These are phyloP conservation scores for Botrytis pseudocinerea DNA, from an alignment of 2,329 filamentous ascomycete genomes.

Conservation along the genomic window DNA sequence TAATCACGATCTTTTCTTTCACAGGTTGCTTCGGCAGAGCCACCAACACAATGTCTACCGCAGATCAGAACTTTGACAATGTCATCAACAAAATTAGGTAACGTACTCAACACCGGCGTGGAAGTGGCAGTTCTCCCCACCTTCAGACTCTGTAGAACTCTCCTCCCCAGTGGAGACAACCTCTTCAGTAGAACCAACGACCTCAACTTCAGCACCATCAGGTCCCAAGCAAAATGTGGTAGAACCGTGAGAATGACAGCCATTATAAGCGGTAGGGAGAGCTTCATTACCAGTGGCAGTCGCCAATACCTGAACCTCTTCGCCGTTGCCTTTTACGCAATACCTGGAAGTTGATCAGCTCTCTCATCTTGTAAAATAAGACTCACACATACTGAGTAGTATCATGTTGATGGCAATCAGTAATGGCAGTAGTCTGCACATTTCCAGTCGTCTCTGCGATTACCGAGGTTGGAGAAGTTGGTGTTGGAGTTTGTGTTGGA, in stretches of 20 bases:
- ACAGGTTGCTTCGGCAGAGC: not conserved
- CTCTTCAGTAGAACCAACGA: not conserved
- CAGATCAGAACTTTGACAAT: not conserved
- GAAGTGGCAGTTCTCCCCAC: conserved; percentile 5
- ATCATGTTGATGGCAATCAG: conserved; percentile 8
- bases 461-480: not conserved
- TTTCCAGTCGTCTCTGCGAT: not conserved
- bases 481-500: not conserved
- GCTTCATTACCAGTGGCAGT: not conserved
- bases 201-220: conserved; percentile 1
- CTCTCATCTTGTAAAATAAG: not conserved
- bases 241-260: not conserved
- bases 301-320: not conserved
- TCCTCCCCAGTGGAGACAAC: not conserved
- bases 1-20: conserved; percentile 11
- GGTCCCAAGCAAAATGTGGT: not conserved
- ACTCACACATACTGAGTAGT: not conserved
- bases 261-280: not conserved
- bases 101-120: not conserved
- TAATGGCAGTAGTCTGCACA: not conserved
- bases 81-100: not conserved
- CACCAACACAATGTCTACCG: conserved; percentile 6
- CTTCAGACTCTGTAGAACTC: not conserved
- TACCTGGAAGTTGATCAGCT: not conserved
- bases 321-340: conserved; percentile 2